Evolutionary conservation across 352 stramenopile species (phyloP), one percentile per base, ranked within the genome.

Genomic region (Phytophthora uliginosa): DNA sequence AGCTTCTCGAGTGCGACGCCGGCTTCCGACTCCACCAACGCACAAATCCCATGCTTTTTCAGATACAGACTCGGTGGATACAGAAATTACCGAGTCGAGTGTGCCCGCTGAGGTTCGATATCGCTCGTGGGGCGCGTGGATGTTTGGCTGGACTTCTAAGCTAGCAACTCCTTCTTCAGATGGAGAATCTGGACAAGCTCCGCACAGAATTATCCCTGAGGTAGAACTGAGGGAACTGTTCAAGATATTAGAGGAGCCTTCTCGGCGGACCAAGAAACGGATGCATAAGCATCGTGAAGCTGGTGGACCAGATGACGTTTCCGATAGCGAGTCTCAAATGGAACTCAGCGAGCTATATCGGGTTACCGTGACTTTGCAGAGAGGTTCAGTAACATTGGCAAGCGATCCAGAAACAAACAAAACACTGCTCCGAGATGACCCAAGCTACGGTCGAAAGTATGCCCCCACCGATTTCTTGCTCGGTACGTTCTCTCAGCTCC

Each of bases 151-250:
- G 89, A 94, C 89, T 26, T 95, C 86, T 17, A 88, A 88, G 33
- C 74, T 96, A 51, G 76, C 81, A 34, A 60, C 73, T n/a, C 63
- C 81, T 61, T 60, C 73, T 24, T 69, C 79, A 26, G 67, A 76
- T 33, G 64, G 68, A 22, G 71, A 83, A 59, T 40, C 60, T 28
- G 63, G 76, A 15, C 64, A 82, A 17, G 50, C 36, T 20, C 77
- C 85, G 1, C 77, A 82, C 47, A 78, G 83, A 4, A 82, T 83
- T 22, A 83, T 96, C 63, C 87, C 89, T 13, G 90, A 97, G 68
- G 82, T 95, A 26, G 90, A 97, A 42, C 78, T 95, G 45, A 82
- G 87, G 17, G 89, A 97, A 63, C 63, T 97, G n/a, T 97, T 94
- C 60, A 93, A 94, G 53, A 95, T 97, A 59, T 74, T 97, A 24